Evolutionary conservation across 306 rosid species (phyloP), one percentile per base, ranked within the genome.

Genomic region (cucumber (Cucumis sativus)): DNA sequence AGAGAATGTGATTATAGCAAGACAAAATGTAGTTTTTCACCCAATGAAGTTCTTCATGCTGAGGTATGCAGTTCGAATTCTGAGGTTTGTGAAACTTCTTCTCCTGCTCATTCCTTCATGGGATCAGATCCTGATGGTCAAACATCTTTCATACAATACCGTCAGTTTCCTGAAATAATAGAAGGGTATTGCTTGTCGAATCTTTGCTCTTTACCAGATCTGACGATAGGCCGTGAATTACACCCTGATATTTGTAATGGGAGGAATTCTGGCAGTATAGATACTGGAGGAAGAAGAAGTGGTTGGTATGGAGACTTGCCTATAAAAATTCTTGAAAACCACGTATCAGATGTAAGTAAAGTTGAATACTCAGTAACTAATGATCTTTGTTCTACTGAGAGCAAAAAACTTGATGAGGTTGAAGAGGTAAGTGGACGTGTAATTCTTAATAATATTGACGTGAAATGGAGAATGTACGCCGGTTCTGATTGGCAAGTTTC

Each of bases 391-490:
- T 79, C 84, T 66, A 62, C 52, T 66, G 90, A 86, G 74, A 58
- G 79, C 86, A 81, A 63, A 75, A 78, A 79, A 69, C 58, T 63
- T 30, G 76, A 67, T 37, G 85, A 73, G 69, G 16, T 78, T 30
- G 86, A 73, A 54, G 83, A 89, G 82, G 65, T 81, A 51, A 82
- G 84, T 72, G 98, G 97, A 80, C 80, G 93, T 63, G 87, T 95
- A 71, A 82, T 87, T 87, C 84, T 95, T 70, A 86, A 84, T 62
- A 85, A 88, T 79, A 86, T 95, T 77, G 89, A 95, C 84, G 76
- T 95, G 63, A 88, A 88, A 77, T 95, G 97, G 97, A 95, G 80
- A 86, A 86, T 95, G 88, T 79, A 80, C 86, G 89, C 91, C 71
- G 98, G 98, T 77, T 88, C 84, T 80, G 97, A 95, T 79, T 90